Percentiles rank a stretch among this genome's conserved stretches.
Conservation (phyloP, 805 yeast species). For the Candida bentonensis region DNA sequence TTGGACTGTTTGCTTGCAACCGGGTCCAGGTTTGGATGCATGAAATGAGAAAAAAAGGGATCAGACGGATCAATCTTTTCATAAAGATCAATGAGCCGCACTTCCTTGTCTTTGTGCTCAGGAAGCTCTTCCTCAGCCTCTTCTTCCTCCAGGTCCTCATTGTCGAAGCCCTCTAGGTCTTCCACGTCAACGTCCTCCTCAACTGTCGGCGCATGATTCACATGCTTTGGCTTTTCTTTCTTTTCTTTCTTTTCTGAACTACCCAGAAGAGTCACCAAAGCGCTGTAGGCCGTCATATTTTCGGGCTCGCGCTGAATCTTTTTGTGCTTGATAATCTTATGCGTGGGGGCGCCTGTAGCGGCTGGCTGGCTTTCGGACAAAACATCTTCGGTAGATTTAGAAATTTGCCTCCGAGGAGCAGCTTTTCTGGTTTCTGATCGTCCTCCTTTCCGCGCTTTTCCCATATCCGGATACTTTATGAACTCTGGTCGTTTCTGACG, state of each 20-base stretch:
- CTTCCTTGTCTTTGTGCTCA: background rate
- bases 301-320: background rate
- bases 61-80: background rate
- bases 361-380: background rate
- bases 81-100: background rate
- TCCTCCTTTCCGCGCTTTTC: background rate
- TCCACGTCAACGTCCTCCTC: background rate
- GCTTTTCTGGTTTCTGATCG: background rate
- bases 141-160: conserved; percentile 7
- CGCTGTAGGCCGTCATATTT: background rate
- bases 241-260: background rate
- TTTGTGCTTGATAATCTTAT: background rate
- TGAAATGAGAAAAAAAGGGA: background rate
- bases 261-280: background rate
- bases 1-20: conserved; percentile 8
- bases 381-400: background rate
- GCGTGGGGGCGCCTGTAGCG: background rate
- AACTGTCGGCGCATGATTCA: background rate
- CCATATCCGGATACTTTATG: too few relatives aligned
- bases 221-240: background rate
- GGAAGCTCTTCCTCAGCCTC: conserved; percentile 10
- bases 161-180: background rate
- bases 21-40: background rate
- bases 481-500: too few relatives aligned
- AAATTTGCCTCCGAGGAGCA: too few relatives aligned